phyloP scores from a whole-genome alignment of 192 early-diverging fungal species.

The Coemansia sp. region DNA sequence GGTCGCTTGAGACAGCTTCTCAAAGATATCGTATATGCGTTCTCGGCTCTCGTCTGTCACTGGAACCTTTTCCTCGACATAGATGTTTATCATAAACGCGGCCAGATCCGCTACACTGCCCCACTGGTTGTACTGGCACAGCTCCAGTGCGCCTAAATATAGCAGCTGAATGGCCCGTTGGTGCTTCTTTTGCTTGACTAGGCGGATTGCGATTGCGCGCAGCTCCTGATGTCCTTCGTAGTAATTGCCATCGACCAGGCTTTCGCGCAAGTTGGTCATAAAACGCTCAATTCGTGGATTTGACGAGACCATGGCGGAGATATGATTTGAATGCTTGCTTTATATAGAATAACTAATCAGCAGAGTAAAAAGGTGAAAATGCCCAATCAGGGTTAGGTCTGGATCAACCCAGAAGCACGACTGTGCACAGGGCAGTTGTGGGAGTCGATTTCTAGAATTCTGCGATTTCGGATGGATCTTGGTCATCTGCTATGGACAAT shows the following conservation, averaged over 20 bases:
- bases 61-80: slow-evolving; percentile 62
- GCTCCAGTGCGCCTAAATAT: slow-evolving; percentile 72
- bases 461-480: not conserved
- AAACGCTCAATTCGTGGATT: slow-evolving; percentile 52
- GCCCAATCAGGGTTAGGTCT: not conserved
- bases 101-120: slow-evolving; percentile 83
- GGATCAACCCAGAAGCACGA: not conserved
- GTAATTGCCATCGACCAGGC: slow-evolving; percentile 81
- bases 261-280: slow-evolving; percentile 63
- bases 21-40: slow-evolving; percentile 65
- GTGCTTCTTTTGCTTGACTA: slow-evolving; percentile 85
- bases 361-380: not conserved
- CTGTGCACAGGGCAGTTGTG: slow-evolving; percentile 4
- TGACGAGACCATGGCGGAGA: slow-evolving; percentile 14
- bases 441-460: slow-evolving; percentile 3
- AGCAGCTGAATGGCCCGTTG: slow-evolving; percentile 75
- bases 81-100: slow-evolving; percentile 80
- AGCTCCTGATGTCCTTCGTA: slow-evolving; percentile 99
- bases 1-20: slow-evolving; percentile 58
- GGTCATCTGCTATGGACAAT: too few relatives aligned
- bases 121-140: slow-evolving; percentile 77
- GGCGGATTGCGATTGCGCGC: slow-evolving; percentile 86
- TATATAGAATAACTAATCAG: slow-evolving; percentile 9
- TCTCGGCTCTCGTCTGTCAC: slow-evolving; percentile 70
- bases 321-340: not conserved